Percentiles rank a stretch among this genome's conserved stretches.
These are phyloP conservation scores for Heterobasidion occidentale DNA, from an alignment of 1,284 basidiomycete species.

Conservation along the genomic window DNA sequence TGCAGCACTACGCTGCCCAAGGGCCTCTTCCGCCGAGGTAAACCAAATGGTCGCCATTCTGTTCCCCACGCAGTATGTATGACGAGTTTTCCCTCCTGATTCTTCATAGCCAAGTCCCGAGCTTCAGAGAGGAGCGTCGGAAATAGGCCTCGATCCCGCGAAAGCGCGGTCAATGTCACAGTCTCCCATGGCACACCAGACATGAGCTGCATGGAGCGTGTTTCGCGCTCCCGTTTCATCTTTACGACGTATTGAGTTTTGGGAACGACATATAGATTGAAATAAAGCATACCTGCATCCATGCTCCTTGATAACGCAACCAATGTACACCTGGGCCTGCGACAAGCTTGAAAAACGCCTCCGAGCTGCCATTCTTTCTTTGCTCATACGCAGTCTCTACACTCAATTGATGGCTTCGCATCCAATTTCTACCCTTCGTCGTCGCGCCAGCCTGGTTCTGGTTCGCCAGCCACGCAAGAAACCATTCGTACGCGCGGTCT, in stretches of 20 bases:
- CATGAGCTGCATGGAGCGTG: slow-evolving; percentile 85
- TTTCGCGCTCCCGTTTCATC: slow-evolving; percentile 92
- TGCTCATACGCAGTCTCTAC: slow-evolving; percentile 90
- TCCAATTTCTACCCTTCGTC: slow-evolving; percentile 37
- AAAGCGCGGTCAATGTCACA: slow-evolving; percentile 89
- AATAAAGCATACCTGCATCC: slow-evolving; percentile 77
- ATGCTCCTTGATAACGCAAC: slow-evolving; percentile 84
- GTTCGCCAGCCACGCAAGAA: slow-evolving; percentile 93
- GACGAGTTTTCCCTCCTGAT: slow-evolving; percentile 91
- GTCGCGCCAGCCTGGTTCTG: slow-evolving; percentile 34
- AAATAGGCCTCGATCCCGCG: slow-evolving; percentile 78
- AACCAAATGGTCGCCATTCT: slow-evolving; percentile 95
- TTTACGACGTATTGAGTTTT: slow-evolving; percentile 21
- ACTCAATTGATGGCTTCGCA: slow-evolving; percentile 85
- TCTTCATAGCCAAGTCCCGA: slow-evolving; percentile 77
- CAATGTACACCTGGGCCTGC: slow-evolving; percentile 95
- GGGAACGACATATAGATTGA: not conserved
- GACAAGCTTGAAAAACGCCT: slow-evolving; percentile 86
- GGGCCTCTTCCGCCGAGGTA: slow-evolving; percentile 83
- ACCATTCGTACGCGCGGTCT: slow-evolving; percentile 95
- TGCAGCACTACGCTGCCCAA: slow-evolving; percentile 89
- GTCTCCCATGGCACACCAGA: slow-evolving; percentile 97
- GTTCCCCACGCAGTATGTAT: slow-evolving; percentile 96
- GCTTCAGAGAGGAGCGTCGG: slow-evolving; percentile 82
- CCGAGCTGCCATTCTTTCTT: slow-evolving; percentile 82